Evolutionary conservation across 495 filamentous ascomycete genomes (phyloP).

Genomic region (Penicillium simplicissimum): DNA sequence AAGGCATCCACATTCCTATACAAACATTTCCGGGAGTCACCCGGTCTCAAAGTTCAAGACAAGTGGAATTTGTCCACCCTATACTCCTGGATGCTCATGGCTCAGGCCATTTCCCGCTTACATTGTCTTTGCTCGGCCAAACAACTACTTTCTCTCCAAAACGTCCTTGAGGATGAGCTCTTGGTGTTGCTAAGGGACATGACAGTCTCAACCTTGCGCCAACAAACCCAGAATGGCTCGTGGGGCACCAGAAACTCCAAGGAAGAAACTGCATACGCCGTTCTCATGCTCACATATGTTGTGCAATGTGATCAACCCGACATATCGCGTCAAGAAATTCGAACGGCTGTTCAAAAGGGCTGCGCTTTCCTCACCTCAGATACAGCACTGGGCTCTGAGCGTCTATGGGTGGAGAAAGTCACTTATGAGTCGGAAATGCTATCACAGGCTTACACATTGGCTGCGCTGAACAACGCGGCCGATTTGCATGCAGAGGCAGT

Average conservation of each 20-base stretch:
- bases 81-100: constrained; percentile 19
- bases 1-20: neutral
- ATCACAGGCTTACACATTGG: constrained; percentile 32
- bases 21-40: constrained; percentile 9
- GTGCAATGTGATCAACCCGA: neutral
- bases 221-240: constrained; percentile 22
- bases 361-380: neutral
- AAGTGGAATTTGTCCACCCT: constrained; percentile 20
- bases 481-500: neutral
- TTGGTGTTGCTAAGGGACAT: neutral
- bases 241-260: constrained; percentile 26
- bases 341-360: neutral
- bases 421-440: constrained; percentile 34
- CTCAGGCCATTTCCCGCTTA: constrained; percentile 8
- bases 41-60: constrained; percentile 11
- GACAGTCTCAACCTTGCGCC: neutral
- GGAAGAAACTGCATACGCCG: constrained; percentile 23
- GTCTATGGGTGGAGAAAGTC: constrained; percentile 47
- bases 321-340: neutral
- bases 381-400: neutral
- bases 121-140: neutral
- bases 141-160: neutral
- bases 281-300: constrained; percentile 7
- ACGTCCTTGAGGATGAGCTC: neutral
- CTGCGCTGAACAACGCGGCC: constrained; percentile 7